Percentiles rank a stretch among this genome's conserved stretches.
phyloP scores from a whole-genome alignment of 129 eudicot genomes.

The Artemisia annua region DNA sequence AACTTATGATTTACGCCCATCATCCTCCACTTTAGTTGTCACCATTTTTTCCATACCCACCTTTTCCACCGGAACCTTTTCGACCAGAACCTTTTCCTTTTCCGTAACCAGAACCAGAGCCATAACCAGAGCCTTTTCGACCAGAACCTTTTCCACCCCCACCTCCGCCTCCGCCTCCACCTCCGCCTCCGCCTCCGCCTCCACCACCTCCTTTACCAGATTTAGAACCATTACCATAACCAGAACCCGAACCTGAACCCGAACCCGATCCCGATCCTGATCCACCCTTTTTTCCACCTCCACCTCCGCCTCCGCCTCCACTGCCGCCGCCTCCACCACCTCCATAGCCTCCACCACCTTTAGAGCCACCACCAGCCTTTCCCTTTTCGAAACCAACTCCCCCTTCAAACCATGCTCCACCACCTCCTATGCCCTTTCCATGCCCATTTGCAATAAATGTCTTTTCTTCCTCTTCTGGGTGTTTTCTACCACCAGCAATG shows the following conservation, averaged over 20 bases:
- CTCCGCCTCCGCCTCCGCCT: neutral
- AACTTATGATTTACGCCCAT: no score
- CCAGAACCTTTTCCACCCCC: neutral
- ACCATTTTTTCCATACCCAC: neutral
- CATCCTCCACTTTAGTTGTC: no score
- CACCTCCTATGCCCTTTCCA: conserved; percentile 19
- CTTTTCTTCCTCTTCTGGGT: conserved; percentile 11
- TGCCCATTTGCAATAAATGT: neutral
- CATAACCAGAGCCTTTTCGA: neutral
- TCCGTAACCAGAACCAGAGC: neutral
- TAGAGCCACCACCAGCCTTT: neutral
- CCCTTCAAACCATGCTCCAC: conserved; percentile 20
- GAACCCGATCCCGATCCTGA: neutral
- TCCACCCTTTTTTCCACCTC: neutral
- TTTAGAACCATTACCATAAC: neutral
- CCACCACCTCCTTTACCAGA: neutral
- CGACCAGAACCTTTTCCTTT: neutral
- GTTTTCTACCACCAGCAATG: conserved; percentile 22
- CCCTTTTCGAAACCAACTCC: neutral
- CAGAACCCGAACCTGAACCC: neutral
- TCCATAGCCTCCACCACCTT: neutral
- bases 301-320: conserved; percentile 7
- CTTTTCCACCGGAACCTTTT: neutral
- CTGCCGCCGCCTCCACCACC: neutral
- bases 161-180: neutral